Conservation (phyloP, 208 protist genomes). For the Naegleria lovaniensis region DNA sequence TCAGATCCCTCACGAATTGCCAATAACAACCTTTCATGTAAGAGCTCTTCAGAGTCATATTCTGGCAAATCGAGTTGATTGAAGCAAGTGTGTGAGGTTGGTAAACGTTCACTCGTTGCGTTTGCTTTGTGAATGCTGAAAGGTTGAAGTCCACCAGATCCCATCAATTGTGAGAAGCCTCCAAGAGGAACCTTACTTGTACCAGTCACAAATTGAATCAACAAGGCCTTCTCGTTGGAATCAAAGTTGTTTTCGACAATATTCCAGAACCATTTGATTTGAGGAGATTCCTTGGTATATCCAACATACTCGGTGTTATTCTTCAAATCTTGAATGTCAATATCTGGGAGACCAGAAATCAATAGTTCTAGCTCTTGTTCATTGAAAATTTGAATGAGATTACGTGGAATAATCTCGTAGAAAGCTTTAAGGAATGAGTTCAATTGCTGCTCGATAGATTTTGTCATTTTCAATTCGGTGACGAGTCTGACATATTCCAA, state of each 20-base stretch:
- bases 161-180: constrained; percentile 39
- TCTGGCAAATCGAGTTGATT: constrained; percentile 54
- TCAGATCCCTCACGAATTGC: constrained; percentile 49
- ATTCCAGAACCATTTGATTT: constrained; percentile 55
- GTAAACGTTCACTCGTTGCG: constrained; percentile 33
- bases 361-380: constrained; percentile 63
- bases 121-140: constrained; percentile 11
- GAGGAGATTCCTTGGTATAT: constrained; percentile 32
- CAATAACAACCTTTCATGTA: constrained; percentile 44
- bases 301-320: constrained; percentile 55
- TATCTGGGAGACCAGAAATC: constrained; percentile 53
- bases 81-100: constrained; percentile 57
- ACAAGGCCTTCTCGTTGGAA: constrained; percentile 46
- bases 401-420: constrained; percentile 40
- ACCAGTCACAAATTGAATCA: constrained; percentile 56
- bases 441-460: constrained; percentile 58
- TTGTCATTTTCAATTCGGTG: constrained; percentile 52
- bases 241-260: constrained; percentile 40
- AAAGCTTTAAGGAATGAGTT: constrained; percentile 55
- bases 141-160: constrained; percentile 41
- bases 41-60: constrained; percentile 43
- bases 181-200: constrained; percentile 31
- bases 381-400: constrained; percentile 45
- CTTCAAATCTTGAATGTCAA: constrained; percentile 67
- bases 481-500: constrained; percentile 60